phyloP scores from a whole-genome alignment of 306 rosid species.

The Cucurbita moschata region DNA sequence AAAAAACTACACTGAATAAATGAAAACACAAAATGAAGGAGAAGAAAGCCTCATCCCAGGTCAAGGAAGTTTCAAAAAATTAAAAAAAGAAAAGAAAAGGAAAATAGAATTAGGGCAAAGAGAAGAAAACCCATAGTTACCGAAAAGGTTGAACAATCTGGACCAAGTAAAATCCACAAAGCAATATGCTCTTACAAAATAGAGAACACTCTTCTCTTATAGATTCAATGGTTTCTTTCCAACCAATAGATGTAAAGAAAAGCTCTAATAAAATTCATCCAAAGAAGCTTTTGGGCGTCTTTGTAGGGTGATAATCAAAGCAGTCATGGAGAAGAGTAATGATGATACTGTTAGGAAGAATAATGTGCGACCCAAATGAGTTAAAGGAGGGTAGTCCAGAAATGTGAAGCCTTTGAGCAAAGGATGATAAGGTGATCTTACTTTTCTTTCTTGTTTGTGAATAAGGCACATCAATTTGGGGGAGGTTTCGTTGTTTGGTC shows the following conservation, averaged over 20 bases:
- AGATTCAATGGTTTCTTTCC: background rate
- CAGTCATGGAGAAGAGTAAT: background rate
- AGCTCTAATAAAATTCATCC: background rate
- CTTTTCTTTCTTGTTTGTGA: background rate
- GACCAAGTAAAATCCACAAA: background rate
- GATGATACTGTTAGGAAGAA: background rate
- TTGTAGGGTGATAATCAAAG: background rate
- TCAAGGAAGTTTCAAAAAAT: background rate
- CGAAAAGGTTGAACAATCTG: background rate
- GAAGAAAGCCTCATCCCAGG: background rate
- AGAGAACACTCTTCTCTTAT: background rate
- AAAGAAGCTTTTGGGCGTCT: background rate
- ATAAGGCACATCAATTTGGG: background rate
- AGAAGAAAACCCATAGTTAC: background rate
- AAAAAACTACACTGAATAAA: background rate
- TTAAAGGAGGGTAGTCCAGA: background rate
- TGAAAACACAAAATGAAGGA: background rate
- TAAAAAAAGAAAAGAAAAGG: too few relatives aligned
- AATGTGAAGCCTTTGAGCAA: background rate
- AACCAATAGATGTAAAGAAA: background rate
- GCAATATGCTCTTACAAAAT: background rate
- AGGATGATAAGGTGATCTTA: background rate
- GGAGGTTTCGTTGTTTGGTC: too few relatives aligned
- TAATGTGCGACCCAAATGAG: background rate
- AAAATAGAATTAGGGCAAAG: background rate